Percentiles rank a stretch among this genome's conserved stretches.
phyloP scores from a whole-genome alignment of 1,284 basidiomycete genomes.

The Calocybe gambosa region DNA sequence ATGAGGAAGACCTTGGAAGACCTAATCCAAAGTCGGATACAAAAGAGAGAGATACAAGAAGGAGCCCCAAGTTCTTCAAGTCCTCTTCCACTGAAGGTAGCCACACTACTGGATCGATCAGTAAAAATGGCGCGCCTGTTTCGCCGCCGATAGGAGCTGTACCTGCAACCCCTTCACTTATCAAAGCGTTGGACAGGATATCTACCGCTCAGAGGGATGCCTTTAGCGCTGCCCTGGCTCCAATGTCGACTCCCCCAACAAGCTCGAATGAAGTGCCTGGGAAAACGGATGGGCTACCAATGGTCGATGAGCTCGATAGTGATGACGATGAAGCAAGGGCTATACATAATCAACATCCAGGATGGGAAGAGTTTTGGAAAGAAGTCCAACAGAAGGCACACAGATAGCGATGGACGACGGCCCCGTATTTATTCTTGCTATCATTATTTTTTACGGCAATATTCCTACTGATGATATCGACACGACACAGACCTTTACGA shows the following conservation, averaged over 20 bases:
- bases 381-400: constrained; percentile 35
- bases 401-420: constrained; percentile 3
- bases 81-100: constrained; percentile 21
- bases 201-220: constrained; percentile 47
- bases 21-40: constrained; percentile 15
- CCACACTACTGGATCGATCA: constrained; percentile 4
- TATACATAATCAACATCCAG: constrained; percentile 19
- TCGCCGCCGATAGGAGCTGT: constrained; percentile 29
- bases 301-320: constrained; percentile 9
- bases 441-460: too few species aligned
- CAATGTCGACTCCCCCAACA: constrained; percentile 2
- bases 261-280: constrained; percentile 3
- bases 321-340: constrained; percentile 12
- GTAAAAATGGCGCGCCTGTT: constrained; percentile 6
- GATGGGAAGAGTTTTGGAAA: constrained; percentile 47
- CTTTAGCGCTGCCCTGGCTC: constrained; percentile 20
- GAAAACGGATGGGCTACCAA: constrained; percentile 12
- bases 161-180: constrained; percentile 56
- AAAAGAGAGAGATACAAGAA: constrained; percentile 14
- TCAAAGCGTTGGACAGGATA: constrained; percentile 52
- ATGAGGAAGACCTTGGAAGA: constrained; percentile 27
- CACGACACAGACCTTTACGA: constrained; percentile 4
- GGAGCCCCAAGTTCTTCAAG: constrained; percentile 30
- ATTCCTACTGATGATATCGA: neutral
- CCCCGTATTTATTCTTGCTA: neutral